A percentile compares a stretch with the other conserved stretches of the same genome.
Evolutionary conservation across 495 filamentous ascomycete species (phyloP).

Genomic region (Aspergillus baeticus): DNA sequence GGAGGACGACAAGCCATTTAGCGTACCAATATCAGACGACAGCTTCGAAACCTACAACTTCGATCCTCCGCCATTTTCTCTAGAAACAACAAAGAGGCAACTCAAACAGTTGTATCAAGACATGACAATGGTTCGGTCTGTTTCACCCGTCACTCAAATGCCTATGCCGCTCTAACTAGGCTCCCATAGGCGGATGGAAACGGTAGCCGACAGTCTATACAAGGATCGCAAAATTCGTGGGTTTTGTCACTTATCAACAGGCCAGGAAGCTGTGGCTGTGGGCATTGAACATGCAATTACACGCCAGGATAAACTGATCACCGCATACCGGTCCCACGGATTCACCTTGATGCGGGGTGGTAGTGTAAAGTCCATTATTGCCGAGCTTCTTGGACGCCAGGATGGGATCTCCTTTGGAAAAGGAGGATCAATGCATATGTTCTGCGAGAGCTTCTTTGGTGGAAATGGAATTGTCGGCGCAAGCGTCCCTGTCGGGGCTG

Average conservation of each 20-base stretch:
- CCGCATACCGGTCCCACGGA: constrained; percentile 91
- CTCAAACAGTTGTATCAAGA: constrained; percentile 25
- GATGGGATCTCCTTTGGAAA: constrained; percentile 92
- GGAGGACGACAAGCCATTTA: constrained; percentile 26
- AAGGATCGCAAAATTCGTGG: constrained; percentile 36
- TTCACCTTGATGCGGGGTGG: constrained; percentile 90
- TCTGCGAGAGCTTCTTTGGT: constrained; percentile 87
- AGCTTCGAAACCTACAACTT: constrained; percentile 28
- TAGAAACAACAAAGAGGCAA: constrained; percentile 27
- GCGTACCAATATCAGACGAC: constrained; percentile 22
- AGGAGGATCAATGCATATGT: constrained; percentile 98
- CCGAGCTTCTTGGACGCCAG: constrained; percentile 82
- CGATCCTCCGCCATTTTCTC: constrained; percentile 23
- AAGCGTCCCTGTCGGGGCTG: constrained; percentile 87
- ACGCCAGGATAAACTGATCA: constrained; percentile 84
- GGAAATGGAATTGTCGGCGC: constrained; percentile 95
- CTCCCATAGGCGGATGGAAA: background rate
- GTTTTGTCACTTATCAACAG: constrained; percentile 32
- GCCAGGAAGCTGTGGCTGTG: constrained; percentile 87
- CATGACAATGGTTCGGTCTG: constrained; percentile 5
- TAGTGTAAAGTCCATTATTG: constrained; percentile 81
- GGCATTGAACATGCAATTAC: constrained; percentile 90
- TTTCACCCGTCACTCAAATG: background rate
- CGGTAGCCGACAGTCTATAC: background rate
- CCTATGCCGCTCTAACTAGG: background rate